Evolutionary conservation across 441 rosid species (phyloP), one percentile per base, ranked within the genome.

Genomic region (Gossypium armourianum): DNA sequence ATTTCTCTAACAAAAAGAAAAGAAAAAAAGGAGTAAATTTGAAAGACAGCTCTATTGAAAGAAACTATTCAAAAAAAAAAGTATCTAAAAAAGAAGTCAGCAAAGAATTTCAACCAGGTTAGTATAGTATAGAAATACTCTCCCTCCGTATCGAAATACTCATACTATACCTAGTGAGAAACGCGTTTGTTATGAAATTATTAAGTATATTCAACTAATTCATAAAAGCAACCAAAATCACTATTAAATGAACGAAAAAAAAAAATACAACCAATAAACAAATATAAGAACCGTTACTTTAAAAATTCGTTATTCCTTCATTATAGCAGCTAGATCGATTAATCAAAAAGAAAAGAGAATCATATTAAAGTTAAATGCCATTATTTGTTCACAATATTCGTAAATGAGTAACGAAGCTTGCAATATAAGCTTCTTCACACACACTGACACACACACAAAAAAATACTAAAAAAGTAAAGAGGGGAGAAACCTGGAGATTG

Each of bases 401-500:
- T 56, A 55, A 69, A 69, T 17, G 19, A 56, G 53, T 19, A 40
- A 56, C 19, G 64, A 56, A 40, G 15, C 56, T 69, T 40, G 40
- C 32, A 20, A 40, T 50, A 57, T 36, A 69, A 56, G 72, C 52
- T 36, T 55, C 36, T 56, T 40, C 4, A 21, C 20, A 21, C 10
- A 32, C 17, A 17, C 17, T 17, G 17, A 17, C 17, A 17, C 36
- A 1, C 10, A 32, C 43, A 21, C 28, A 20, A 23, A 64, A 13
- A 6, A 59, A 58, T 23, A 52, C 26, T 50, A 6, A 12, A 68
- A 50, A 54, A 17, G 9, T 4, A 57, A 62, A 64, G 29, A 17
- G 65, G 15, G 67, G 43, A 60, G 26, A 60, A 52, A 92, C 97
- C 96, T 93, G 74, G 24, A 70, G 29, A 24, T 78, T 76, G 23